Percentiles rank a stretch among this genome's conserved stretches.
Evolutionary conservation across 257 asterid species (phyloP).

Genomic region (Gynochthodes officinalis): DNA sequence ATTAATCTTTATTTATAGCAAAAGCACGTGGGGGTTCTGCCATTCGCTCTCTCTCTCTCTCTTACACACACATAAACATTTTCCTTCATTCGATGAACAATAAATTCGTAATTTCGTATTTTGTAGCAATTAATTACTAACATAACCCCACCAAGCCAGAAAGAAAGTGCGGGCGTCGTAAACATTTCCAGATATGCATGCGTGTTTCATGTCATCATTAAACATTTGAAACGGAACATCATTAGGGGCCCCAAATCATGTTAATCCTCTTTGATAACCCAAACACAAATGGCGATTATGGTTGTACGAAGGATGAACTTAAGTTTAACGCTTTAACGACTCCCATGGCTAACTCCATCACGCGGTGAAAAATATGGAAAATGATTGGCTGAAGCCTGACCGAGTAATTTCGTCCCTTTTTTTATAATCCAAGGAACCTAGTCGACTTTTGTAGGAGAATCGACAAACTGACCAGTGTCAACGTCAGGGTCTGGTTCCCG

Average conservation of each 20-base stretch:
- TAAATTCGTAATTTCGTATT: no score
- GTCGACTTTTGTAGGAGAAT: background rate
- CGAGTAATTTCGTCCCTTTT: background rate
- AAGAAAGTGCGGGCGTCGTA: background rate
- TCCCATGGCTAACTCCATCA: no score
- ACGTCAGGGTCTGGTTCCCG: constrained; percentile 14
- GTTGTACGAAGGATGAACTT: background rate
- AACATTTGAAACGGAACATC: background rate
- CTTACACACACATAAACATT: no score
- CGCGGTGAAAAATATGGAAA: no score
- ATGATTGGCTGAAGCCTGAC: no score
- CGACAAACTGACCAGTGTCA: constrained; percentile 2
- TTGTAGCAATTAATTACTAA: no score
- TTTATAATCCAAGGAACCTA: constrained; percentile 5
- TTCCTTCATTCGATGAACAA: no score
- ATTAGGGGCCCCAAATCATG: background rate
- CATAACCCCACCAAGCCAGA: constrained; percentile 1
- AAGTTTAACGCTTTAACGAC: no score
- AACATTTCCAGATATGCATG: background rate
- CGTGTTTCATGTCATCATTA: background rate
- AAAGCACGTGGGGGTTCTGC: no score
- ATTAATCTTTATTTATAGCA: no score
- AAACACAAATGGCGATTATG: background rate
- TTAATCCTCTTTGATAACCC: background rate
- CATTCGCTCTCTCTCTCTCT: no score